Evolutionary conservation across 2,329 filamentous ascomycete species (phyloP).

Genomic region (Mycocentrospora acerina): DNA sequence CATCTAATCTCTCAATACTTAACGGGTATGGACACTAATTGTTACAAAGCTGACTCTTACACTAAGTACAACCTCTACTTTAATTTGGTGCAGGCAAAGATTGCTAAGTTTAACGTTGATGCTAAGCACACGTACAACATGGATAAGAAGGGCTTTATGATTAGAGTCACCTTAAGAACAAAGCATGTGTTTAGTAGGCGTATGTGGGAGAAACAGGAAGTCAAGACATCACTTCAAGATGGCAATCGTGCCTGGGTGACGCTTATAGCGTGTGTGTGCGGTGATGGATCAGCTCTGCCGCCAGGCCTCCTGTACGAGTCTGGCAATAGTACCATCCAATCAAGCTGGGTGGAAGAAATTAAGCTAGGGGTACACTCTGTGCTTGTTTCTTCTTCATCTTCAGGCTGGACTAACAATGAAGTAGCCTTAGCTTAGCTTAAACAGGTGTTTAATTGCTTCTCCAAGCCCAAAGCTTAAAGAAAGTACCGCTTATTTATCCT

Average conservation of each 20-base stretch:
- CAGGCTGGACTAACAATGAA: conserved; percentile 1
- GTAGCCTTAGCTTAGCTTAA: too few relatives aligned
- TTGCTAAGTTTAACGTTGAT: conserved; percentile 8
- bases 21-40: conserved; percentile 1
- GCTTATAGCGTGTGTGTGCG: conserved; percentile 11
- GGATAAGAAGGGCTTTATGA: conserved; percentile 10
- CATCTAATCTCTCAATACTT: background rate
- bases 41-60: conserved; percentile 7
- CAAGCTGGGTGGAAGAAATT: conserved; percentile 5
- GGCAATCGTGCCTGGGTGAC: conserved; percentile 10
- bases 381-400: conserved; percentile 1
- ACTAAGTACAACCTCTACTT: conserved; percentile 9
- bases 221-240: conserved; percentile 6
- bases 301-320: conserved; percentile 10
- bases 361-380: background rate
- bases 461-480: too few relatives aligned
- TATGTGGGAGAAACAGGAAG: background rate
- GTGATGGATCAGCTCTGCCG: conserved; percentile 8
- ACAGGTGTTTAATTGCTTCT: too few relatives aligned
- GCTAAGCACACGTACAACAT: conserved; percentile 11
- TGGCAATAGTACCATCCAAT: conserved; percentile 4
- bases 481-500: too few relatives aligned
- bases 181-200: conserved; percentile 11
- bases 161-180: background rate
- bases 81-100: conserved; percentile 8